Percentiles rank a stretch among this genome's conserved stretches.
These are phyloP conservation scores for Triticum turgidum DNA, from an alignment of 176 grass and related monocot species.

Conservation along the genomic window DNA sequence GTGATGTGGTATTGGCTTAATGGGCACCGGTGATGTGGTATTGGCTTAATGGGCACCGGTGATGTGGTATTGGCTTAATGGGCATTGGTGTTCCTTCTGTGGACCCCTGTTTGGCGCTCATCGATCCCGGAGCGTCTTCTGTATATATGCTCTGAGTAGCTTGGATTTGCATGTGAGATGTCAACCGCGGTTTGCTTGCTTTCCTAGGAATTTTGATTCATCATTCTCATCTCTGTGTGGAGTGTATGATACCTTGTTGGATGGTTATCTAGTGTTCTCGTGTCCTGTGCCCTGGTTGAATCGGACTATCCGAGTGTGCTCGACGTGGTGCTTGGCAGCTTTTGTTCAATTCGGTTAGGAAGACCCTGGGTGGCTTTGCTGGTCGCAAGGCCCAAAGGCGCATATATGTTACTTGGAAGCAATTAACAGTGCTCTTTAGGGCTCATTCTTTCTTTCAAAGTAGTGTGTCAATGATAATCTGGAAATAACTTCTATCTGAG, in stretches of 20 bases:
- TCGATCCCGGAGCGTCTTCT: not conserved
- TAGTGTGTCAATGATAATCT: not conserved
- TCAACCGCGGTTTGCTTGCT: not conserved
- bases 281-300: not conserved
- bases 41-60: not conserved
- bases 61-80: not conserved
- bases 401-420: not conserved
- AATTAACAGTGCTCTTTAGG: not conserved
- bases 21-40: not conserved
- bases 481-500: not conserved
- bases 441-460: not conserved
- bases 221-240: not conserved
- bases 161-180: not conserved
- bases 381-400: not conserved
- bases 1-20: not conserved
- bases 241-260: not conserved
- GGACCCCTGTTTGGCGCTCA: not conserved
- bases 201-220: not conserved
- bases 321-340: not conserved
- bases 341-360: not conserved
- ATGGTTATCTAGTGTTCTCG: not conserved
- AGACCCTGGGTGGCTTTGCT: not conserved
- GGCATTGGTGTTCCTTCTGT: not conserved
- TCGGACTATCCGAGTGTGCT: not conserved
- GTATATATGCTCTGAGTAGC: not conserved